Base-by-base conservation (phyloP, 2,329 filamentous ascomycete species). In the Purpureocillium lavendulum region DNA sequence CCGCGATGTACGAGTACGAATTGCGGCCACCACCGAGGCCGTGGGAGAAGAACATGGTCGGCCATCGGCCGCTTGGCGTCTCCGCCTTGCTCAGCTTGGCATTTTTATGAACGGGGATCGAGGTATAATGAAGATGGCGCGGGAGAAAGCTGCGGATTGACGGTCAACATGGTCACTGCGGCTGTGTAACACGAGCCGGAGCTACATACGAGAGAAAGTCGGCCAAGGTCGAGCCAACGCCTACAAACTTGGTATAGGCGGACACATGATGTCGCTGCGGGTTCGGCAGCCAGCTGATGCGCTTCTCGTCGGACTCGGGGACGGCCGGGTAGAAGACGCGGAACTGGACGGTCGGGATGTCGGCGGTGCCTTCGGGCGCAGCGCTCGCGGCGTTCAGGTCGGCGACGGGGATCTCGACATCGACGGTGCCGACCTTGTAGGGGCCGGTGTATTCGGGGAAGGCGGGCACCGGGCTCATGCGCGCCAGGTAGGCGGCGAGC, bases 31-130 rank as follows among this genome's bases (percentile, higher is more conserved):
- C 87, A 30, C 84, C 87, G 1, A 94, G 69, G 1, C 87, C 87
- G 55, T 94, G 87, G 2, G 86, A 92, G 61, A 94, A 94, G 45
- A 94, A 69, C 66, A 87, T 80, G 1, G 87, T 83, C 0, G 87
- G 87, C 82, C 85, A 92, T 64, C 77, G 67, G 40, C 69, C 64
- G 42, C 65, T 61, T 4, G 65, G 53, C 4, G 67, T 62, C 10
- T 64, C 52, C 42, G 77, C 53, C 42, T 66, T 43, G 54, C 80
- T 70, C 7, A 89, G 60, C 6, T 71, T 67, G 10, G 84, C 84
- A 55, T 88, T 85, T 49, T 84, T 80, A 48, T 78, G 70, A 18
- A 77, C 83, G 6, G 84, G 84, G 18, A 90, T 82, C 2, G 78
- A 73, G 35, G 84, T 77, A 56, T 82, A 86, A 57, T 87, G 77